phyloP scores from a whole-genome alignment of 2,329 filamentous ascomycete genomes.

The Microsporum ferrugineum region DNA sequence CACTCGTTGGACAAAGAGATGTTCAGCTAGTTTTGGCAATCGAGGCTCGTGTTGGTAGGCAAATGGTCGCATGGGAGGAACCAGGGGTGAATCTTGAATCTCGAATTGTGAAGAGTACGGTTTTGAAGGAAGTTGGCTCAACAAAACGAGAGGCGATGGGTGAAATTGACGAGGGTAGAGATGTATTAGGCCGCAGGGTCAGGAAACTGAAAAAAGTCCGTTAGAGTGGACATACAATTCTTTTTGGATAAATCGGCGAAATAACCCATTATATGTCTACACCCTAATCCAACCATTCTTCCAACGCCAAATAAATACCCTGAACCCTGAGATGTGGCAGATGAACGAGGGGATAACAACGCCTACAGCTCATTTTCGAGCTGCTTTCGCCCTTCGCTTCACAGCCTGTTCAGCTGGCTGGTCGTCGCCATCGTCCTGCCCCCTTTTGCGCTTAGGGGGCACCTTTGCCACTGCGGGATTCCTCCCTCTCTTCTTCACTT shows the following conservation, averaged over 20 bases:
- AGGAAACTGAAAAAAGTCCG: slow-evolving; percentile 37
- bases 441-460: background rate
- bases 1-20: slow-evolving; percentile 84
- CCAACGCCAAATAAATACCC: background rate
- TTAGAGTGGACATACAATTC: slow-evolving; percentile 12
- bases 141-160: slow-evolving; percentile 87
- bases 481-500: background rate
- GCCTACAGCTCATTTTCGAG: background rate
- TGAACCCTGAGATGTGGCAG: no score
- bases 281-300: background rate
- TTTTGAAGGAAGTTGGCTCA: slow-evolving; percentile 78
- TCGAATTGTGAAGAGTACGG: slow-evolving; percentile 66
- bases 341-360: background rate
- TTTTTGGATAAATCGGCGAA: background rate
- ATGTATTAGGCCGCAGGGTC: slow-evolving; percentile 73
- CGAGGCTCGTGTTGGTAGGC: slow-evolving; percentile 62
- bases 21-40: slow-evolving; percentile 85
- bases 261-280: background rate
- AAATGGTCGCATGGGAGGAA: slow-evolving; percentile 77
- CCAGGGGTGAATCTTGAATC: slow-evolving; percentile 92
- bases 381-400: background rate
- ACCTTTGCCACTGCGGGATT: background rate
- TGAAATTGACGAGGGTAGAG: slow-evolving; percentile 82
- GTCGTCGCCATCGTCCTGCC: background rate
- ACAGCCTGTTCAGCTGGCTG: background rate